Evolutionary conservation across 768 basidiomycete genomes (phyloP), one percentile per base, ranked within the genome.

Genomic region (Baorangia bicolor): DNA sequence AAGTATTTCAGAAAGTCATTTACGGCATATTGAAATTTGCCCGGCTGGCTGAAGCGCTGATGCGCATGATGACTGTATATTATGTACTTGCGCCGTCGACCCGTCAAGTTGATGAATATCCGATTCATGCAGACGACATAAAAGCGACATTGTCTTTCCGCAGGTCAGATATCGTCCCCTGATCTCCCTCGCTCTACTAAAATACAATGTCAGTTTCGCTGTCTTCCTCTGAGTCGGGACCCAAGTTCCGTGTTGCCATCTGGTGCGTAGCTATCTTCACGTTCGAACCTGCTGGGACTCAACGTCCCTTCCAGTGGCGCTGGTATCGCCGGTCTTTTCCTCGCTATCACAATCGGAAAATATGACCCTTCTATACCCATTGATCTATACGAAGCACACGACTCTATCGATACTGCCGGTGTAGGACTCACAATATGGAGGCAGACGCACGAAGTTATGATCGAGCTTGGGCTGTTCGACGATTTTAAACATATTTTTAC

Each of bases 341-440:
- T 82, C 18, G 75, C 79, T 0, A 67, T 69, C n/a, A 66, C 73
- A 5, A 67, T 78, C 25, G 71, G 65, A 27, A 64, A 63, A 42
- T 70, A 70, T 40, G 60, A 74, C 60, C 51, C 55, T 14, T 60
- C 58, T 4, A 59, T 78, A 11, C 65, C 73, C 48, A 70, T 78
- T 8, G 68, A 77, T 53, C 51, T 81, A 2, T 82, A 81, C 59
- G 81, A 83, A 66, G 72, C 77, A 3, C 75, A 73, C 14, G 53
- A 70, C 3, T 73, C 74, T 23, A 65, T 78, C 38, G 70, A 70
- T 3, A 70, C 73, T 16, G 61, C 71, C 5, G 78, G 78, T 16
- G 73, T 74, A 5, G 77, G 81, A 64, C 38, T 79, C 70, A 39
- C 76, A 62, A 68, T 81, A 4, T 80, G 79, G 79, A 63, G 63